Base-by-base conservation (phyloP, 495 filamentous ascomycete species). In the Melanomma pulvis-pyrius region DNA sequence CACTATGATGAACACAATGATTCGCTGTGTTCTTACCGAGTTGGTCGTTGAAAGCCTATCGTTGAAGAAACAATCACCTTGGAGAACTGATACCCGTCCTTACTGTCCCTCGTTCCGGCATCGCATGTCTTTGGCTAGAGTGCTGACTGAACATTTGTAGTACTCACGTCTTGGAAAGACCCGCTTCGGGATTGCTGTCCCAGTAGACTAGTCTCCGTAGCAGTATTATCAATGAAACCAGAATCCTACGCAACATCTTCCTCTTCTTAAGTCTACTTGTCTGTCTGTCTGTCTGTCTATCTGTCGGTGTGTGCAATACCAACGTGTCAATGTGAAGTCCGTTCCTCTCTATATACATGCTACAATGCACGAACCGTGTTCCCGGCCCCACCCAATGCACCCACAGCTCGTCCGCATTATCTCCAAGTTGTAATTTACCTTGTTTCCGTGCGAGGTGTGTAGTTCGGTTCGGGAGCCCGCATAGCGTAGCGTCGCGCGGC, bases 1-100 rank as follows among this genome's bases (percentile, higher is more conserved):
- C 21, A 49, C 44, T 22, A 80, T 93, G 86, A 85, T 89, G 87
- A 92, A 75, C 75, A 86, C 83, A 81, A 82, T 82, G 68, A 72
- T 87, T 89, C 84, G 85, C 87, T 90, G 87, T 89, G 86, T 90
- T 90, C 84, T 87, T 89, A 82, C 88, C 82, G 83, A 91, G 86
- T 61, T 67, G 32, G 46, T 77, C 84, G 73, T 83, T 91, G 89
- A 88, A 82, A 44, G 39, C n/a, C 39, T 11, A 44, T n/a, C 39
- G 39, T 44, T 44, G 90, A 91, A 83, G 85, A 78, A 83, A 76
- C 76, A 80, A 84, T 88, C 90, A 93, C 89, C 89, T 96, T 93
- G 90, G 91, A 93, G 91, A 96, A 89, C 91, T 96, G 91, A 96
- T 34, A 46, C 28, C 26, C 29, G 3, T 26, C 11, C 25, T 28